phyloP scores from a whole-genome alignment of 2,329 filamentous ascomycete genomes.

The Neopestalotiopsis clavispora region DNA sequence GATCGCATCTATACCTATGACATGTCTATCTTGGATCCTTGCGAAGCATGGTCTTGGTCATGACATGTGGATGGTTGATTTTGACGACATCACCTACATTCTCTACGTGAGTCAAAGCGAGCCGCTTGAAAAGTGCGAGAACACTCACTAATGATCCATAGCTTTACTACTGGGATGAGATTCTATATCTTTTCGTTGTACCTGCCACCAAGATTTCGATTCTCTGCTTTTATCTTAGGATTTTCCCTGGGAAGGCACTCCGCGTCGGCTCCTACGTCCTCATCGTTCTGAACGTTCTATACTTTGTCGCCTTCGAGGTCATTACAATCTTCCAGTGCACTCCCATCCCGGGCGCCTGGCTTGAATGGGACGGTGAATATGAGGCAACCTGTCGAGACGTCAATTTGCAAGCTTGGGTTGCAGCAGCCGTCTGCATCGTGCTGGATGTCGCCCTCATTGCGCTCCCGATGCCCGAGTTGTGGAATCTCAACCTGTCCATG shows the following conservation, averaged over 20 bases:
- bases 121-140: neutral
- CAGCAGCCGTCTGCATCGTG: constrained; percentile 23
- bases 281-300: constrained; percentile 24
- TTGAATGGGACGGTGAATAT: constrained; percentile 25
- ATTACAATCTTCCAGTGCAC: constrained; percentile 28
- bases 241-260: constrained; percentile 22
- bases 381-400: constrained; percentile 23
- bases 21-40: neutral
- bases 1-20: neutral
- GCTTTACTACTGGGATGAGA: constrained; percentile 13
- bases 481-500: constrained; percentile 21
- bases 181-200: constrained; percentile 2
- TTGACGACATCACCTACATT: constrained; percentile 7
- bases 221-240: constrained; percentile 30
- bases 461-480: constrained; percentile 27
- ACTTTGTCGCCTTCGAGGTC: constrained; percentile 23
- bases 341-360: constrained; percentile 26
- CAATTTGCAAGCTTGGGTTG: constrained; percentile 25
- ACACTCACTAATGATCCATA: neutral
- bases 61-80: constrained; percentile 11
- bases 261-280: constrained; percentile 19
- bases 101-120: neutral
- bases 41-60: constrained; percentile 7
- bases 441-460: constrained; percentile 24
- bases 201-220: constrained; percentile 30